These are phyloP conservation scores for Elongisporangium undulatum DNA, from an alignment of 352 stramenopile species.

Conservation along the genomic window DNA sequence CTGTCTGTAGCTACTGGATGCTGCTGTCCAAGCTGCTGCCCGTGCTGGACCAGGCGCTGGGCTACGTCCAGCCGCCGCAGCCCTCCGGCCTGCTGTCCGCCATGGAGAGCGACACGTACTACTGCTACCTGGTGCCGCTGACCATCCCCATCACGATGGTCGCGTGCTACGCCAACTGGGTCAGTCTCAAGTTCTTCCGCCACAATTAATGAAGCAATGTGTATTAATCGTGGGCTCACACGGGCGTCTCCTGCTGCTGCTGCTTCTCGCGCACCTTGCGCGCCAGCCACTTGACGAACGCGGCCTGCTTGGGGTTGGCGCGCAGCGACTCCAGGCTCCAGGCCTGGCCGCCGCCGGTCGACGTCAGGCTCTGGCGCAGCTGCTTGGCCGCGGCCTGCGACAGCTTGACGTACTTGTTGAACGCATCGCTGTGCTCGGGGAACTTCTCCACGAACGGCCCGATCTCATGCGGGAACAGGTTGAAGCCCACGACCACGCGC, in stretches of 20 bases:
- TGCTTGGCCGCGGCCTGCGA: slow-evolving; percentile 53
- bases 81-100: slow-evolving; percentile 24
- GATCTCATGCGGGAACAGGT: slow-evolving; percentile 66
- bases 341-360: slow-evolving; percentile 8
- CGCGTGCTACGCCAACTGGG: slow-evolving; percentile 78
- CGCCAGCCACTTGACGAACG: slow-evolving; percentile 56
- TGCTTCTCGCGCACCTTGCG: slow-evolving; percentile 54
- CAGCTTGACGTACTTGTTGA: slow-evolving; percentile 75
- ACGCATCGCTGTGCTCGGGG: slow-evolving; percentile 59
- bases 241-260: slow-evolving; percentile 2
- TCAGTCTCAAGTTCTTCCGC: slow-evolving; percentile 85
- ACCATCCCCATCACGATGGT: slow-evolving; percentile 77
- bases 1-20: slow-evolving; percentile 54
- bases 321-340: slow-evolving; percentile 56
- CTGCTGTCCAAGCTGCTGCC: slow-evolving; percentile 61
- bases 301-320: slow-evolving; percentile 56
- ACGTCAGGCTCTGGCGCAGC: slow-evolving; percentile 6
- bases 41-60: slow-evolving; percentile 11
- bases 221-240: background rate
- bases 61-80: background rate
- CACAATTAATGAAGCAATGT: slow-evolving; percentile 54
- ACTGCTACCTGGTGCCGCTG: slow-evolving; percentile 72
- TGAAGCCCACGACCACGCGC: slow-evolving; percentile 75
- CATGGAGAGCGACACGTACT: slow-evolving; percentile 69
- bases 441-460: slow-evolving; percentile 53